These are phyloP conservation scores for Beta corolliflora DNA, from an alignment of 179 eudicot genomes.

Conservation along the genomic window DNA sequence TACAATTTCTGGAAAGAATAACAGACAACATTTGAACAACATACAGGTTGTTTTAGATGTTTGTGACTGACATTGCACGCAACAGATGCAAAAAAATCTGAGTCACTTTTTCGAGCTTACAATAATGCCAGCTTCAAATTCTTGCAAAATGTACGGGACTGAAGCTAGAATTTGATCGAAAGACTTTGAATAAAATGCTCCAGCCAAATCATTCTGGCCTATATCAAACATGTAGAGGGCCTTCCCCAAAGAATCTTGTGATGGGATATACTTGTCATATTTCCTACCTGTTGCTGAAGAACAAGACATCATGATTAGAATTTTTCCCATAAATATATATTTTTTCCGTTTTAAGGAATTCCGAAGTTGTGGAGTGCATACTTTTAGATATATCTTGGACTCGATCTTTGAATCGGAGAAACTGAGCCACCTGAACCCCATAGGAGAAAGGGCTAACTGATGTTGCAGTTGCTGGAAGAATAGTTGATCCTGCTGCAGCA, in stretches of 20 bases:
- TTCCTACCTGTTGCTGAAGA: conserved; percentile 51
- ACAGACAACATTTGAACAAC: background rate
- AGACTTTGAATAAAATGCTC: conserved; percentile 76
- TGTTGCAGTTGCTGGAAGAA: conserved; percentile 69
- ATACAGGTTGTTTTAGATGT: background rate
- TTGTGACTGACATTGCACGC: background rate
- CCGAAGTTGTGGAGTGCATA: conserved; percentile 20
- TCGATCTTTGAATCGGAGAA: conserved; percentile 68
- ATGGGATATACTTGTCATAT: conserved; percentile 60
- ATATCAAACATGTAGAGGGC: conserved; percentile 88
- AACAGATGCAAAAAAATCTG: background rate
- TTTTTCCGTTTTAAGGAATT: background rate
- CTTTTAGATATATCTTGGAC: conserved; percentile 59
- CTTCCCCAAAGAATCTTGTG: conserved; percentile 57
- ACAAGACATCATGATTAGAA: conserved; percentile 11
- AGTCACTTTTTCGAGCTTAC: conserved; percentile 30
- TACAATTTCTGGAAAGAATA: conserved; percentile 54
- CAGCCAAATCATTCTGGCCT: conserved; percentile 90
- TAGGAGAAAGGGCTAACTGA: conserved; percentile 86
- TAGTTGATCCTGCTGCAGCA: conserved; percentile 79
- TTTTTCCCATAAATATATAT: background rate
- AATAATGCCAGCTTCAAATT: conserved; percentile 73
- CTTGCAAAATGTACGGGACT: conserved; percentile 63
- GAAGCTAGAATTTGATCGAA: conserved; percentile 70
- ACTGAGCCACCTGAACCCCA: conserved; percentile 81